Conservation (phyloP, 352 stramenopile genomes). For the Globisporangium carolinianum region DNA sequence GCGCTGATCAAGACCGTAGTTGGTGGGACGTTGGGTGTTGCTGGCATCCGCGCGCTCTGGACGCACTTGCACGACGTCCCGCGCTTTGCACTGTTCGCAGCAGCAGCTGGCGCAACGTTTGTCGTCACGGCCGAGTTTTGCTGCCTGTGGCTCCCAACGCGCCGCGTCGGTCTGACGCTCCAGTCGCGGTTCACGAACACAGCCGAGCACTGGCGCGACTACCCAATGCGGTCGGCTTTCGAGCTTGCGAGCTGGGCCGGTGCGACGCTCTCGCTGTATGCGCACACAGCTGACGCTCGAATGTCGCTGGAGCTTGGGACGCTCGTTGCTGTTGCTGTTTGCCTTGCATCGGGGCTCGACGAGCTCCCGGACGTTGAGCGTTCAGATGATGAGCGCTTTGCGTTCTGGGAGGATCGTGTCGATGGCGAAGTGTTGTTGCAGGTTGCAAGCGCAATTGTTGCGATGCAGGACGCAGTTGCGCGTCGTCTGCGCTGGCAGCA, state of each 20-base stretch:
- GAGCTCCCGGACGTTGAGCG: conserved; percentile 49
- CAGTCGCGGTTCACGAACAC: conserved; percentile 70
- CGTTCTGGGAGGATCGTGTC: conserved; percentile 52
- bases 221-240: conserved; percentile 37
- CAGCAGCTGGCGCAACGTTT: conserved; percentile 59
- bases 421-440: conserved; percentile 37
- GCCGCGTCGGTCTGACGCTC: conserved; percentile 58
- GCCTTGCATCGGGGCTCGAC: conserved; percentile 46
- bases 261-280: conserved; percentile 54
- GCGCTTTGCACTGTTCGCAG: conserved; percentile 61
- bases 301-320: conserved; percentile 50
- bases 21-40: conserved; percentile 66
- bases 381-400: conserved; percentile 22
- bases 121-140: conserved; percentile 72
- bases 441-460: conserved; percentile 30
- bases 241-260: conserved; percentile 62
- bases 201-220: conserved; percentile 49
- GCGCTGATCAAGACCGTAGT: conserved; percentile 73
- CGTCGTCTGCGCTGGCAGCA: not conserved
- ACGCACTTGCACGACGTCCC: conserved; percentile 65
- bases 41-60: conserved; percentile 55
- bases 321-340: conserved; percentile 41
- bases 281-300: conserved; percentile 40
- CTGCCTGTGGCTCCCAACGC: conserved; percentile 71
- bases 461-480: conserved; percentile 25